phyloP scores from a whole-genome alignment of 2,329 filamentous ascomycete genomes.

The Cytospora piceicola region DNA sequence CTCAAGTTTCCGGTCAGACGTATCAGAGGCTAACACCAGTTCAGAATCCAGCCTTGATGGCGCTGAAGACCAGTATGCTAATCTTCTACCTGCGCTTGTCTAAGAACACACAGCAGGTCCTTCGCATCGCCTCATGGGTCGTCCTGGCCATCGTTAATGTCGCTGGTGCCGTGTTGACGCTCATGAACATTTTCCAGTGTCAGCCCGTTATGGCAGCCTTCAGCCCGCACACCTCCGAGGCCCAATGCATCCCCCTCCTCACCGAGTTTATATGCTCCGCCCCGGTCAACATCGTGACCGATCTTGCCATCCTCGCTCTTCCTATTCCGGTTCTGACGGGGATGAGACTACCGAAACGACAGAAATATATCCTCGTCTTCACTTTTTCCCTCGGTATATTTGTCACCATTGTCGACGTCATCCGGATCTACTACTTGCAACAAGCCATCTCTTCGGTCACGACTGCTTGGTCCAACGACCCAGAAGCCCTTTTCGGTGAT shows the following conservation, averaged over 20 bases:
- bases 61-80: conserved; percentile 89
- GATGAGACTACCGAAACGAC: conserved; percentile 81
- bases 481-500: conserved; percentile 53
- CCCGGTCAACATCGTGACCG: conserved; percentile 89
- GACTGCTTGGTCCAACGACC: conserved; percentile 42
- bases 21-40: conserved; percentile 21
- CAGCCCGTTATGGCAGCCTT: conserved; percentile 74
- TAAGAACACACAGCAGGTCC: conserved; percentile 73
- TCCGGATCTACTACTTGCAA: conserved; percentile 89
- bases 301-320: conserved; percentile 82
- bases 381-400: conserved; percentile 89
- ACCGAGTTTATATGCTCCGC: conserved; percentile 74
- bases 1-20: background rate
- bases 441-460: conserved; percentile 60
- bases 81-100: conserved; percentile 87
- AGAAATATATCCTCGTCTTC: conserved; percentile 84
- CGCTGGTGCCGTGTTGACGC: conserved; percentile 76
- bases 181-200: conserved; percentile 89
- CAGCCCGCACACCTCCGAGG: conserved; percentile 42
- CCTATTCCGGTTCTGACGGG: conserved; percentile 86
- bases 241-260: conserved; percentile 59
- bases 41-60: conserved; percentile 89
- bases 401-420: conserved; percentile 83
- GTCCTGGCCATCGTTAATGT: conserved; percentile 78
- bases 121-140: conserved; percentile 80